phyloP scores from a whole-genome alignment of 176 grass and related monocot genomes.

The Alloteropsis semialata region DNA sequence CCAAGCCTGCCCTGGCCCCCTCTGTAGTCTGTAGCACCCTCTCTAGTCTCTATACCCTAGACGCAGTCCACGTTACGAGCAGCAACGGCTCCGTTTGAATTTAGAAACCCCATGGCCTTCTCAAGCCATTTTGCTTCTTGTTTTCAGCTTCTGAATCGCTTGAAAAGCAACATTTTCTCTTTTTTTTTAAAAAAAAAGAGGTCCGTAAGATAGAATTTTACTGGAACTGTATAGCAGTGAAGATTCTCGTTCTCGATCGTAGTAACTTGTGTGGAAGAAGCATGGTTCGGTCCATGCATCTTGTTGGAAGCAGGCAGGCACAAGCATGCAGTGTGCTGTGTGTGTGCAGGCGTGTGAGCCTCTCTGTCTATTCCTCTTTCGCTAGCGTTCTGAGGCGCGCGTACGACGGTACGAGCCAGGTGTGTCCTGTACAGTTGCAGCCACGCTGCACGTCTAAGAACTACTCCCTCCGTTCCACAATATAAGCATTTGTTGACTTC shows the following conservation, averaged over 20 bases:
- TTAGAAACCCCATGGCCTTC: not conserved
- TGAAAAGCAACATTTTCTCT: not conserved
- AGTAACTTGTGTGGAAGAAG: not conserved
- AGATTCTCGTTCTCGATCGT: constrained; percentile 17
- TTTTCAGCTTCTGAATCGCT: not conserved
- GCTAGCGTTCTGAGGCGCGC: not conserved
- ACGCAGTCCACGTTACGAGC: not conserved
- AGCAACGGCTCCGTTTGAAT: not conserved
- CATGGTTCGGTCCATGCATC: constrained; percentile 26
- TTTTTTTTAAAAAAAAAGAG: no score
- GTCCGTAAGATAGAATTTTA: not conserved
- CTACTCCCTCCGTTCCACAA: no score
- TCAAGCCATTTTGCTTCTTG: not conserved
- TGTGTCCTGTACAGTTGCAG: constrained; percentile 30
- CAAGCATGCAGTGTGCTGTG: not conserved
- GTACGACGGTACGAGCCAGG: constrained; percentile 26
- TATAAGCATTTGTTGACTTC: no score
- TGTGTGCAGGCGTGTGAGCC: not conserved
- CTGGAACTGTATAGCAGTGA: not conserved
- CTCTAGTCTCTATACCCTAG: constrained; percentile 6
- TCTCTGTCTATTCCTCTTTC: not conserved
- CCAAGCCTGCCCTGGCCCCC: not conserved
- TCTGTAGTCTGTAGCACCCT: not conserved
- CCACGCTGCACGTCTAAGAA: constrained; percentile 39
- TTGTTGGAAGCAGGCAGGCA: not conserved